Conservation (phyloP, 2,329 filamentous ascomycete species). For the Gremmenia infestans region DNA sequence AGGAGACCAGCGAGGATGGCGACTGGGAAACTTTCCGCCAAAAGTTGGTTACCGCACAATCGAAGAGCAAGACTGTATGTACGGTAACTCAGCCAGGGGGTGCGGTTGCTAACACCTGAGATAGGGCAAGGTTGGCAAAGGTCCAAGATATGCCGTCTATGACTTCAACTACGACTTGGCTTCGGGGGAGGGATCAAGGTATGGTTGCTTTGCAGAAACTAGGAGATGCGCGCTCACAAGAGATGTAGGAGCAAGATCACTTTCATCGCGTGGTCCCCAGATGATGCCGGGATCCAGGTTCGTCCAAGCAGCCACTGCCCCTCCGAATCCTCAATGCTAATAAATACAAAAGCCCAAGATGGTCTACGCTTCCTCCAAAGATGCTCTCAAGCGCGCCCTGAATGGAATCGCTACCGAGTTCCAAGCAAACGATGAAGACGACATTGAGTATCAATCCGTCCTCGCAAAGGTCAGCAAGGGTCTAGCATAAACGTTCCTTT, state of each 20-base stretch:
- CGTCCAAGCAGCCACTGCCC: conserved; percentile 26
- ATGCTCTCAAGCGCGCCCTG: conserved; percentile 74
- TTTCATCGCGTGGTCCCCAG: conserved; percentile 75
- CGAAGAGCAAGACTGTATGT: conserved; percentile 64
- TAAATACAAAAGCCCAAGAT: conserved; percentile 65
- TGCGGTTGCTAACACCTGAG: conserved; percentile 4
- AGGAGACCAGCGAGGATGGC: conserved; percentile 61
- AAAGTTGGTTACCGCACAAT: conserved; percentile 68
- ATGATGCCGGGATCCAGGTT: conserved; percentile 76
- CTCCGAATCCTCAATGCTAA: conserved; percentile 2
- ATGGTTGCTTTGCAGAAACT: conserved; percentile 31
- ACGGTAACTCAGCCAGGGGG: neutral
- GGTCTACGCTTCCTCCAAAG: conserved; percentile 86
- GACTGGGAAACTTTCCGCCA: conserved; percentile 72
- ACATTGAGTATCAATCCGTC: conserved; percentile 73
- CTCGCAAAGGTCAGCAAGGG: conserved; percentile 61
- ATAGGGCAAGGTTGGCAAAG: conserved; percentile 56
- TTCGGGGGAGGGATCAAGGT: conserved; percentile 68
- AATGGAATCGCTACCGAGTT: conserved; percentile 71
- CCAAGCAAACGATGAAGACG: conserved; percentile 79
- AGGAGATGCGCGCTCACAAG: conserved; percentile 16
- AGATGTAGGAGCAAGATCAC: conserved; percentile 65
- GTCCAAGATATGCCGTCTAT: conserved; percentile 79
- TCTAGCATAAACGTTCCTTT: conserved; percentile 39
- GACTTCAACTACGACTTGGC: conserved; percentile 75